Evolutionary conservation across 73 alveolate genomes (phyloP).

Genomic region (Paramecium caudatum): DNA sequence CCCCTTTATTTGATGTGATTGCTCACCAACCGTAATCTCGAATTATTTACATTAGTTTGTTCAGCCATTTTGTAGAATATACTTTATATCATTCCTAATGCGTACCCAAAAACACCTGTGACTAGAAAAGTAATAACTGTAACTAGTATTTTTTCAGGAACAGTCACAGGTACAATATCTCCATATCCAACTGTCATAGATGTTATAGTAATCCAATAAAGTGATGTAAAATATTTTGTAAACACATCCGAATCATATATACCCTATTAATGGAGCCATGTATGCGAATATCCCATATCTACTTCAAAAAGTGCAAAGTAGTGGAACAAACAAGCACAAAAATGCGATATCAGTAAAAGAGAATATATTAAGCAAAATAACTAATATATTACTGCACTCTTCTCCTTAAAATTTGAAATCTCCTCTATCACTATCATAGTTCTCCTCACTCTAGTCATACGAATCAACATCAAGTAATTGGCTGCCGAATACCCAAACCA

Average conservation of each 20-base stretch:
- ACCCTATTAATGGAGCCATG: slow-evolving; percentile 50
- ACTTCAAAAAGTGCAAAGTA: slow-evolving; percentile 51
- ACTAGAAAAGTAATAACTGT: slow-evolving; percentile 28
- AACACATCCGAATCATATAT: slow-evolving; percentile 24
- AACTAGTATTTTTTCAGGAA: slow-evolving; percentile 47
- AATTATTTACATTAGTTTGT: neutral
- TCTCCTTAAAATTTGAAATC: slow-evolving; percentile 36
- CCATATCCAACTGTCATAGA: slow-evolving; percentile 70
- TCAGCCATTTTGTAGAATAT: slow-evolving; percentile 68
- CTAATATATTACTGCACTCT: slow-evolving; percentile 42
- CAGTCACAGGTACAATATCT: slow-evolving; percentile 55
- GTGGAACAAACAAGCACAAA: slow-evolving; percentile 66
- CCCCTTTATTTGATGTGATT: slow-evolving; percentile 48
- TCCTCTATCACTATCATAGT: slow-evolving; percentile 52
- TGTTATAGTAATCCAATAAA: slow-evolving; percentile 58
- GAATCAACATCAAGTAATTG: slow-evolving; percentile 36
- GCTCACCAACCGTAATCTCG: slow-evolving; percentile 47
- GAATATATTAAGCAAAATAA: slow-evolving; percentile 60
- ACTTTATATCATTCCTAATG: slow-evolving; percentile 70
- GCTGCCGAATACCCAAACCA: slow-evolving; percentile 54
- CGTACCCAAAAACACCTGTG: slow-evolving; percentile 59
- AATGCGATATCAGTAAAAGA: slow-evolving; percentile 12
- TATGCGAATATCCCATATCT: slow-evolving; percentile 16
- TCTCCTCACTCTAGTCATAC: slow-evolving; percentile 66
- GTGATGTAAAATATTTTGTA: slow-evolving; percentile 32